Conservation (phyloP, 805 yeast species). For the Tetrapisispora phaffii region DNA sequence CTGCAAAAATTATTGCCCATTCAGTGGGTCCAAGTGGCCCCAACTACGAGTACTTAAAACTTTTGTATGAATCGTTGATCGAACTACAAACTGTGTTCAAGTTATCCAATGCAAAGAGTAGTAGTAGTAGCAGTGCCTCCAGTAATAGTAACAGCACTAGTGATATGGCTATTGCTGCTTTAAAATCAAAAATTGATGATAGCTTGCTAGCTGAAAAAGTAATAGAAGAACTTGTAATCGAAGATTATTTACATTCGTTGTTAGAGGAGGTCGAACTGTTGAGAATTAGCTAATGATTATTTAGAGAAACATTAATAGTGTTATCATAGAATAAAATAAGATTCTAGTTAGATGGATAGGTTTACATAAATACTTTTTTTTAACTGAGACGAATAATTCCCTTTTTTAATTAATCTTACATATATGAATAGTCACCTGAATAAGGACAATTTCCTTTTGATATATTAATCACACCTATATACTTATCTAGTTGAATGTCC, state of each 20-base stretch:
- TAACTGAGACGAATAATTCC: too few relatives aligned
- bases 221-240: slow-evolving; percentile 3
- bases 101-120: background rate
- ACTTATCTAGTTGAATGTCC: too few relatives aligned
- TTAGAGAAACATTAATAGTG: background rate
- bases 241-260: slow-evolving; percentile 26
- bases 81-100: slow-evolving; percentile 20
- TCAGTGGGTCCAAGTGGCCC: slow-evolving; percentile 75
- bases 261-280: slow-evolving; percentile 21
- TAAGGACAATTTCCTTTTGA: too few relatives aligned
- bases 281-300: background rate
- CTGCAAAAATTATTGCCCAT: slow-evolving; percentile 51
- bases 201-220: background rate
- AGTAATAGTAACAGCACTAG: background rate
- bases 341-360: background rate
- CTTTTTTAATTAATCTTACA: too few relatives aligned
- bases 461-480: too few relatives aligned
- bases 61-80: slow-evolving; percentile 41
- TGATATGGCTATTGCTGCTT: background rate
- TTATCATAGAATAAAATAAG: too few relatives aligned
- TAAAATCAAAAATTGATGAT: background rate
- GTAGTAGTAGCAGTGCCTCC: background rate
- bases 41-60: slow-evolving; percentile 59
- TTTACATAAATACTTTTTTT: too few relatives aligned
- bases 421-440: too few relatives aligned